Base-by-base conservation (phyloP, 805 yeast genomes). In the Hanseniaspora hatyaiensis region DNA sequence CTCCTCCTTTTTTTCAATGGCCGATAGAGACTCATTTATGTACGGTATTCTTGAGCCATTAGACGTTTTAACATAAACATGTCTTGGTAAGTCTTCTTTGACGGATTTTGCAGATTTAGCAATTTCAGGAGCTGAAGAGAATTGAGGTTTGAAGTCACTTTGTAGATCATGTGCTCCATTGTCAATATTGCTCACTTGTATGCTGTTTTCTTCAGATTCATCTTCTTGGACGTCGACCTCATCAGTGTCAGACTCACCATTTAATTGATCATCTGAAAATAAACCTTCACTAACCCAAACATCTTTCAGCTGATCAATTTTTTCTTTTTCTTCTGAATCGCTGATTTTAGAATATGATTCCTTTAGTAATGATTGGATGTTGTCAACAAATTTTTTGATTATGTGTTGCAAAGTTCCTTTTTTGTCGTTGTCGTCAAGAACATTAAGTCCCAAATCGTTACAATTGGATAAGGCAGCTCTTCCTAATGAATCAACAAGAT, bases 261-360 rank as follows among this genome's bases (percentile, higher is more conserved):
- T 29, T 48, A 92, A 67, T 28, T 71, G 65, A 34, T 70, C 69
- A 36, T 74, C 73, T 48, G 70, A 69, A 65, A 92, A 89, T 13
- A 95, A 82, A 36, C 76, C 77, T 31, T 87, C 81, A 53, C 84
- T 78, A 55, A 78, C 84, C 98, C 98, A 92, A 57, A 92, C 88
- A 53, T 85, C 95, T 54, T 92, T 74, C 55, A 92, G 71, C 65
- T 87, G 89, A 57, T 78, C 69, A 55, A 87, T 75, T 63, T 88
- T 92, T 51, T 77, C 86, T 59, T 64, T 74, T 64, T 69, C 82
- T 59, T 71, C 82, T 48, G 66, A 70, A 51, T 71, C 65, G 52
- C 76, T 69, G 6, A 37, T 12, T 51, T 72, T 75, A 34, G 72
- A 68, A 53, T 80, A 64, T 26, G 85, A 77, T 55, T 79, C 80